Base-by-base conservation (phyloP, 306 rosid species). In the Acacia melanoxylon region DNA sequence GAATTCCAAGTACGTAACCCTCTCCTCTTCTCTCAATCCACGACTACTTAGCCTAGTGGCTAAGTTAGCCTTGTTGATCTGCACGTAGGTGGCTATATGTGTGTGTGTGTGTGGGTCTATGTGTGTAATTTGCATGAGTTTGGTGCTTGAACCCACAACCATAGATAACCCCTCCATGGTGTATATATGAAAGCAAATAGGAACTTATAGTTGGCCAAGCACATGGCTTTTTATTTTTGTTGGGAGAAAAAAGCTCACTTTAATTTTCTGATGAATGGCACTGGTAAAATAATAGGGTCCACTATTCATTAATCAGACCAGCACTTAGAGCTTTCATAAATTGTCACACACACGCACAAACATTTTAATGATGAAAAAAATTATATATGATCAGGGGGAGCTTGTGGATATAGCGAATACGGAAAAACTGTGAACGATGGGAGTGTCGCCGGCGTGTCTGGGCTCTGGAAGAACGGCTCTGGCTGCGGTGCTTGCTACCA, bases 401-500 rank as follows among this genome's bases (percentile, higher is more conserved):
- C 98, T 67, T 95, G 98, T 84, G 68, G 98, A 19, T 95, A 75
- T 80, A 92, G 93, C 2, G 98, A 89, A 78, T 89, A 78, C 37
- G 98, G 98, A 86, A 93, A 89, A 25, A 93, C 94, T 0, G 87
- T 93, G 37, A 88, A 93, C 71, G 90, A 91, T 72, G 98, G 97
- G 45, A 83, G 68, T 40, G 98, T 95, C 4, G 48, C 97, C n/a
- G 97, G 93, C 15, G 97, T 91, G 75, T 83, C 97, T 8, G 63
- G 84, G 79, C 97, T 95, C 24, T 95, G 85, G 76, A 90, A 65
- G 82, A 84, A 89, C 80, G 98, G 98, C 19, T 59, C 86, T 76
- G 98, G 97, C 2, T 95, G 97, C 78, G 98, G 98, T 75, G 93
- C 90, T 78, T 95, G 98, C 72, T 95, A 95, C 73, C 94, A 91